Evolutionary conservation across 1,139 yeast genomes (phyloP).

Genomic region (Meyerozyma guilliermondii): DNA sequence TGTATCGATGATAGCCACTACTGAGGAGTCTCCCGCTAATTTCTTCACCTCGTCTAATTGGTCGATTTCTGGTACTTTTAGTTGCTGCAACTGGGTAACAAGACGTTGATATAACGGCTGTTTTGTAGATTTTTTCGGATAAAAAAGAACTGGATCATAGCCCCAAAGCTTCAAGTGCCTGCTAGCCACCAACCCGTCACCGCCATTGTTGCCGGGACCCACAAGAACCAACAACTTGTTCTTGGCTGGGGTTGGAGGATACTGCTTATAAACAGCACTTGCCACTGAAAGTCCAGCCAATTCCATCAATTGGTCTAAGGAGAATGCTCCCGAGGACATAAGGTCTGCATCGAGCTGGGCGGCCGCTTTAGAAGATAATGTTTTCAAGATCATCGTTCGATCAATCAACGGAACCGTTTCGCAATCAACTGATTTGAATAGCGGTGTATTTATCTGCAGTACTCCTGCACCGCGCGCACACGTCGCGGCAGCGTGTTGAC

Average conservation of each 20-base stretch:
- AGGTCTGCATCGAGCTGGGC: slow-evolving; percentile 77
- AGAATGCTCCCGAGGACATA: slow-evolving; percentile 81
- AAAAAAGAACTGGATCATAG: slow-evolving; percentile 64
- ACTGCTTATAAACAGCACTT: slow-evolving; percentile 67
- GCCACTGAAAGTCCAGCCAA: slow-evolving; percentile 94
- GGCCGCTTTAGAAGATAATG: slow-evolving; percentile 64
- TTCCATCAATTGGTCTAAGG: slow-evolving; percentile 81
- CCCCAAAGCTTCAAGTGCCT: slow-evolving; percentile 79
- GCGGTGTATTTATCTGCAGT: neutral
- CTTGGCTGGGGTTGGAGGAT: slow-evolving; percentile 46
- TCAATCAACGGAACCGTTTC: no score
- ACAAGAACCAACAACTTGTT: slow-evolving; percentile 58
- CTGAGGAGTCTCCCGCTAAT: slow-evolving; percentile 8
- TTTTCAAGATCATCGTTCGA: slow-evolving; percentile 19
- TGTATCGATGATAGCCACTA: slow-evolving; percentile 60
- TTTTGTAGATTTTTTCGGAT: slow-evolving; percentile 55
- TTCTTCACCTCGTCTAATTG: slow-evolving; percentile 31
- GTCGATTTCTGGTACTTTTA: slow-evolving; percentile 43
- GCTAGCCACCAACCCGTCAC: slow-evolving; percentile 95
- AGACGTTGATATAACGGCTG: slow-evolving; percentile 41
- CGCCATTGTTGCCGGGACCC: slow-evolving; percentile 97
- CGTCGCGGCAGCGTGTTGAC: neutral
- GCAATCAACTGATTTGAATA: neutral
- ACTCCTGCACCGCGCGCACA: neutral
- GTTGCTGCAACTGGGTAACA: slow-evolving; percentile 52